These are phyloP conservation scores for Fusarium hainanense DNA, from an alignment of 2,329 filamentous ascomycete genomes.

Conservation along the genomic window DNA sequence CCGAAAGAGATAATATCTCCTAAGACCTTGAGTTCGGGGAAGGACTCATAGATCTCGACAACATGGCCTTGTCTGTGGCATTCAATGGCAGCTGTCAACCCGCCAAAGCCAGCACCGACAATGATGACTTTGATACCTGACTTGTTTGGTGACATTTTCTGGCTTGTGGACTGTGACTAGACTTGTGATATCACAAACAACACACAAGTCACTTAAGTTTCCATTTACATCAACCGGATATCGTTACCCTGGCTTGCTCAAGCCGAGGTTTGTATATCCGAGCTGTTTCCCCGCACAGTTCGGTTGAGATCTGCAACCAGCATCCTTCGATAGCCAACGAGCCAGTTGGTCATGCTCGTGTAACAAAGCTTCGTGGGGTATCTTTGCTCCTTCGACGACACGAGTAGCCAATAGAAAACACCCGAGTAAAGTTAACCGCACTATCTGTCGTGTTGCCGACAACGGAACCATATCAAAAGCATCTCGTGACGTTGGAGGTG, in stretches of 20 bases:
- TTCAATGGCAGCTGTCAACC: constrained; percentile 35
- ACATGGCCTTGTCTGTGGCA: constrained; percentile 29
- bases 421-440: too few species aligned
- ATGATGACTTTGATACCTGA: constrained; percentile 33
- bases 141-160: constrained; percentile 20
- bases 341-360: background rate
- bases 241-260: background rate
- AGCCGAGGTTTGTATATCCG: constrained; percentile 8
- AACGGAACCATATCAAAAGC: background rate
- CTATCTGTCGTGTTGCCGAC: background rate
- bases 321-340: background rate
- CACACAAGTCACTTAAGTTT: background rate
- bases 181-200: background rate
- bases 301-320: background rate
- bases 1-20: constrained; percentile 51
- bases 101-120: constrained; percentile 37
- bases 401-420: background rate
- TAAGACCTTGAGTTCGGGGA: constrained; percentile 63
- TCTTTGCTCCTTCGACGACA: background rate
- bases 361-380: background rate
- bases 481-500: background rate
- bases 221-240: background rate
- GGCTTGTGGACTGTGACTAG: background rate
- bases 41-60: constrained; percentile 30
- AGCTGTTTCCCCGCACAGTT: constrained; percentile 10